Evolutionary conservation across 2,329 filamentous ascomycete species (phyloP).

Genomic region (Xylariomycetidae sp.): DNA sequence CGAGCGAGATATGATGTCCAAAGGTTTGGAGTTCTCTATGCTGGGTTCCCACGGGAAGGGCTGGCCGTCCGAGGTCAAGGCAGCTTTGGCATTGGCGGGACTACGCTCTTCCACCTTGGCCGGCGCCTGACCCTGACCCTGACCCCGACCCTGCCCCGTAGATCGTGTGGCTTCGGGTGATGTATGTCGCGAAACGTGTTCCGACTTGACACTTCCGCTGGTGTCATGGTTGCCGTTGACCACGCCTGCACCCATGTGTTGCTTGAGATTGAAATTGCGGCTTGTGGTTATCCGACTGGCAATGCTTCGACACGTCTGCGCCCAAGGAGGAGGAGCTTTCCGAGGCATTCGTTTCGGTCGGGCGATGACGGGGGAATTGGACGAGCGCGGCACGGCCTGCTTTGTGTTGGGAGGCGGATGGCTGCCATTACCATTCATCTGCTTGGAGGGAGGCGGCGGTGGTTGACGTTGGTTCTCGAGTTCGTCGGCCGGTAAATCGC

Average conservation of each 20-base stretch:
- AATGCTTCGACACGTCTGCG: constrained; percentile 32
- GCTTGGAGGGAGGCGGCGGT: constrained; percentile 44
- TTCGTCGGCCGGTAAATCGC: constrained; percentile 44
- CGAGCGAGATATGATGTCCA: constrained; percentile 66
- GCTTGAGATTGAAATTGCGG: constrained; percentile 40
- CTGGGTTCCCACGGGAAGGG: constrained; percentile 54
- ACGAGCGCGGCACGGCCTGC: constrained; percentile 18
- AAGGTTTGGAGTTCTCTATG: constrained; percentile 63
- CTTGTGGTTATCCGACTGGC: constrained; percentile 31
- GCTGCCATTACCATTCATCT: constrained; percentile 36
- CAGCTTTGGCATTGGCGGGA: constrained; percentile 11
- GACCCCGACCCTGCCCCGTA: constrained; percentile 13
- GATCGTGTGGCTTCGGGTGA: constrained; percentile 41
- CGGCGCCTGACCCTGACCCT: neutral
- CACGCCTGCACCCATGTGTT: constrained; percentile 9
- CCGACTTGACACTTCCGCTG: constrained; percentile 18
- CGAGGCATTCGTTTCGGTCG: constrained; percentile 36
- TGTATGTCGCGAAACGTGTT: constrained; percentile 35
- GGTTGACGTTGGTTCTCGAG: constrained; percentile 43
- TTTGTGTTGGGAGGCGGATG: no score
- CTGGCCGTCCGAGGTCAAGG: constrained; percentile 18
- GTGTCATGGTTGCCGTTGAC: constrained; percentile 21
- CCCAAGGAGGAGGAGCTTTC: constrained; percentile 41
- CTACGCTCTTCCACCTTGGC: constrained; percentile 15
- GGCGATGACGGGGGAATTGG: constrained; percentile 27